These are phyloP conservation scores for Plasmopara halstedii DNA, from an alignment of 352 stramenopile species.

Conservation along the genomic window DNA sequence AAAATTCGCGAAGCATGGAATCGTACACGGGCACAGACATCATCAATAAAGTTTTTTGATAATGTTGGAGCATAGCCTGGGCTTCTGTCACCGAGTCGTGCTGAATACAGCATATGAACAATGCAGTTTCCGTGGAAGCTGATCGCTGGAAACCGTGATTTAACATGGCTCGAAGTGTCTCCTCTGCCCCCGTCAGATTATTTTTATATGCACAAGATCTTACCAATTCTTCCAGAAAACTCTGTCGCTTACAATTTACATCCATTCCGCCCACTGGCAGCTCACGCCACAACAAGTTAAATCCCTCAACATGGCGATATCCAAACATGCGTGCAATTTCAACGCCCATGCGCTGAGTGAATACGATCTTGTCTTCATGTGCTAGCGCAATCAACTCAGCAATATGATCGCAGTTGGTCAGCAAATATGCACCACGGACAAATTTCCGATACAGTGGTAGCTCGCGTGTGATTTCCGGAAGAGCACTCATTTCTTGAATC, in stretches of 20 bases:
- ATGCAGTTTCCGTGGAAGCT: constrained; percentile 43
- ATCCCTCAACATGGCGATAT: constrained; percentile 36
- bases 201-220: constrained; percentile 65
- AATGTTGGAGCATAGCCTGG: constrained; percentile 31
- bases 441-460: constrained; percentile 64
- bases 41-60: constrained; percentile 38
- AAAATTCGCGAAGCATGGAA: constrained; percentile 66
- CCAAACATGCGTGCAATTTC: constrained; percentile 64
- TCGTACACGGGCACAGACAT: constrained; percentile 57
- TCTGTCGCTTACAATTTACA: constrained; percentile 27
- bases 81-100: constrained; percentile 28
- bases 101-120: constrained; percentile 63
- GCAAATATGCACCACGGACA: constrained; percentile 53
- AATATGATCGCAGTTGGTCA: constrained; percentile 57
- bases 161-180: constrained; percentile 39
- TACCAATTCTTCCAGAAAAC: constrained; percentile 55
- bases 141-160: constrained; percentile 39
- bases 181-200: constrained; percentile 41
- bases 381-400: constrained; percentile 40
- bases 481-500: constrained; percentile 36
- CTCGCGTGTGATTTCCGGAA: constrained; percentile 34
- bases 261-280: constrained; percentile 17
- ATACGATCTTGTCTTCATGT: constrained; percentile 36
- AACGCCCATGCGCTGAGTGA: constrained; percentile 57
- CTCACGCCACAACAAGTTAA: constrained; percentile 40